Conservation (phyloP, 2,329 filamentous ascomycete genomes). For the Xylaria arbuscula region DNA sequence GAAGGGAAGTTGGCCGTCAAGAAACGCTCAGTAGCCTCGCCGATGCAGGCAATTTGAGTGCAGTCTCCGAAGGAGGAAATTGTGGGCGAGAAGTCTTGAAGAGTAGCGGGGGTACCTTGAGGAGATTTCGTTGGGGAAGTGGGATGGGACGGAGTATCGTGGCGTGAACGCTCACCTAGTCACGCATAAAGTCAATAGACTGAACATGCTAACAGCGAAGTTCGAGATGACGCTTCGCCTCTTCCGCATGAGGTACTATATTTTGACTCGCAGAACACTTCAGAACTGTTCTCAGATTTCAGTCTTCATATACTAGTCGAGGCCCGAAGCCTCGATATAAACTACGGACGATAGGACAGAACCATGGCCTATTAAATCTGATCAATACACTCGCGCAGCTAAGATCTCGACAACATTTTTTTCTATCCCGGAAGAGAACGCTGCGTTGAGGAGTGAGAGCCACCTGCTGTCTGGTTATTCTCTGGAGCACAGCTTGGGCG, state of each 20-base stretch:
- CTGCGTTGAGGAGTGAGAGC: too few species aligned
- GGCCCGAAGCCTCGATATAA: not conserved
- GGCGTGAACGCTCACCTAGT: conserved; percentile 50
- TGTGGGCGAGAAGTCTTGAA: conserved; percentile 66
- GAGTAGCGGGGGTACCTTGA: conserved; percentile 62
- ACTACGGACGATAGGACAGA: not conserved
- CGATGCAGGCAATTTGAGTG: conserved; percentile 57
- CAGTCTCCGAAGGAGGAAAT: conserved; percentile 56
- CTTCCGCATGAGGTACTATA: not conserved
- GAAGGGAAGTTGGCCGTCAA: conserved; percentile 72
- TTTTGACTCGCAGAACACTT: not conserved
- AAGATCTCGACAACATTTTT: not conserved
- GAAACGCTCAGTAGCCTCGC: conserved; percentile 62
- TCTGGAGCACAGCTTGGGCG: not conserved
- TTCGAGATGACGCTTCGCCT: not conserved
- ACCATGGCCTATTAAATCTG: not conserved
- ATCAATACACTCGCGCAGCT: not conserved
- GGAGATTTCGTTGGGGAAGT: conserved; percentile 65
- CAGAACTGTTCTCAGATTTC: not conserved
- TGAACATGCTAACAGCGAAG: not conserved
- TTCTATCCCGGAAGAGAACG: not conserved
- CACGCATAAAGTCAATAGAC: not conserved
- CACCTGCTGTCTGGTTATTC: not conserved
- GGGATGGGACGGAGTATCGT: conserved; percentile 63
- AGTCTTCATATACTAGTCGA: not conserved